Percentiles rank a stretch among this genome's conserved stretches.
These are phyloP conservation scores for Groenewaldozyma sp. DNA, from an alignment of 1,139 yeast species.

Conservation along the genomic window DNA sequence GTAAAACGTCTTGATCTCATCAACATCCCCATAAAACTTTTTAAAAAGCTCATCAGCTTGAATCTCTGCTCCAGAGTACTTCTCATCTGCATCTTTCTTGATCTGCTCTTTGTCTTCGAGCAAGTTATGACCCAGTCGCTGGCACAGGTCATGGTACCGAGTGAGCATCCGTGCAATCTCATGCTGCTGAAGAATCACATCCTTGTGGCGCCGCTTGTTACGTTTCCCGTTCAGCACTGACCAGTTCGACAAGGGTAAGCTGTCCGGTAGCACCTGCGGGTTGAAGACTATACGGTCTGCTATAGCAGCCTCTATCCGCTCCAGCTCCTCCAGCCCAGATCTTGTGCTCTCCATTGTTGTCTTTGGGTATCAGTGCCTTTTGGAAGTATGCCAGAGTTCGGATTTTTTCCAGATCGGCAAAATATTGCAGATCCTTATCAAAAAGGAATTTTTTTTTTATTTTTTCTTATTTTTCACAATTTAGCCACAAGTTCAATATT, in stretches of 20 bases:
- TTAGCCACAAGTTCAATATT: slow-evolving; percentile 2
- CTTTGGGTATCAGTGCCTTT: too few species aligned
- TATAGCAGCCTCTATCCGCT: slow-evolving; percentile 47
- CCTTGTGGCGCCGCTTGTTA: slow-evolving; percentile 35
- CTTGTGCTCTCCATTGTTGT: slow-evolving; percentile 32
- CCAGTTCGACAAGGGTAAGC: slow-evolving; percentile 15
- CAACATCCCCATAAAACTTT: slow-evolving; percentile 38
- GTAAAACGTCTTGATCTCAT: slow-evolving; percentile 29
- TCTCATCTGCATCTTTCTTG: slow-evolving; percentile 11
- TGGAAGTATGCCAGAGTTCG: too few species aligned
- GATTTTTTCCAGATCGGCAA: too few species aligned
- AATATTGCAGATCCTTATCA: slow-evolving; percentile 9
- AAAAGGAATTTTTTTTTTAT: slow-evolving; percentile 7
- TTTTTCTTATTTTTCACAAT: slow-evolving; percentile 1
- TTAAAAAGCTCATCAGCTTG: slow-evolving; percentile 22
- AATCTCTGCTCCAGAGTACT: slow-evolving; percentile 2
- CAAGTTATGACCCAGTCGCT: slow-evolving; percentile 19
- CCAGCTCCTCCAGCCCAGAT: slow-evolving; percentile 42
- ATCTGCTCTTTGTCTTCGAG: slow-evolving; percentile 6
- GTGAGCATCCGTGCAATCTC: slow-evolving; percentile 51
- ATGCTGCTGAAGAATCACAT: slow-evolving; percentile 53
- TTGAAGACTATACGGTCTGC: slow-evolving; percentile 41
- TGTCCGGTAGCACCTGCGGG: slow-evolving; percentile 38
- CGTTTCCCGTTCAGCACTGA: slow-evolving; percentile 29
- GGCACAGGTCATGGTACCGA: slow-evolving; percentile 37